Evolutionary conservation across 257 asterid species (phyloP).

Genomic region (Nicotiana obtusifolia): DNA sequence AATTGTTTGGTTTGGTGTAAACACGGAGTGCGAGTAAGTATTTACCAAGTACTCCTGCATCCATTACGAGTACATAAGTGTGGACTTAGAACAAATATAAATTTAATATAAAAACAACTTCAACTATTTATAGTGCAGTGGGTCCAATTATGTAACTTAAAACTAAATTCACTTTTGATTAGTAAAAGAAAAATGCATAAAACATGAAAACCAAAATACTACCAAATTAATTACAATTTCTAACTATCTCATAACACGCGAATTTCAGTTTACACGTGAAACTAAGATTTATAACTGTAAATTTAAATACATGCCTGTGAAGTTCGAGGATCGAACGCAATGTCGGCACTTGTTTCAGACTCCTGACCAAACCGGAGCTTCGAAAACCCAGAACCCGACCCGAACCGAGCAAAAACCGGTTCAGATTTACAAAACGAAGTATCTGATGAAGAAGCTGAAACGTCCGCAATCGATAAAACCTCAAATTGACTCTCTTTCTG

Average conservation of each 20-base stretch:
- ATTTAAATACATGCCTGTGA: constrained; percentile 30
- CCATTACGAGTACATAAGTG: neutral
- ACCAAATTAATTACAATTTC: neutral
- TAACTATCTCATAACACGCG: neutral
- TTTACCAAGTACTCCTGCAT: neutral
- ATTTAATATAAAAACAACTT: neutral
- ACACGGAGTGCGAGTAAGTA: too few relatives aligned
- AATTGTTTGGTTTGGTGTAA: too few relatives aligned
- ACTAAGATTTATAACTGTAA: neutral
- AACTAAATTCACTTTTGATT: neutral
- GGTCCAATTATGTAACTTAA: neutral
- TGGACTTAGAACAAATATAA: neutral
- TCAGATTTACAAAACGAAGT: constrained; percentile 21
- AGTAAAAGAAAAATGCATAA: neutral
- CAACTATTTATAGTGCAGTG: neutral
- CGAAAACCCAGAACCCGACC: constrained; percentile 35
- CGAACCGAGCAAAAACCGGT: constrained; percentile 61
- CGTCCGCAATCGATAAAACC: constrained; percentile 73
- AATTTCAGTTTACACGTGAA: neutral
- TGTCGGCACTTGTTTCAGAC: constrained; percentile 36
- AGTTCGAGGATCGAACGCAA: constrained; percentile 51
- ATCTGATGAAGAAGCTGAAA: constrained; percentile 50
- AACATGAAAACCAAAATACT: neutral
- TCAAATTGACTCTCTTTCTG: constrained; percentile 47
- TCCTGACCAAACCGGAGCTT: constrained; percentile 49